Percentiles rank a stretch among this genome's conserved stretches.
phyloP scores from a whole-genome alignment of 495 filamentous ascomycete genomes.

The Aspergillus panamensis region DNA sequence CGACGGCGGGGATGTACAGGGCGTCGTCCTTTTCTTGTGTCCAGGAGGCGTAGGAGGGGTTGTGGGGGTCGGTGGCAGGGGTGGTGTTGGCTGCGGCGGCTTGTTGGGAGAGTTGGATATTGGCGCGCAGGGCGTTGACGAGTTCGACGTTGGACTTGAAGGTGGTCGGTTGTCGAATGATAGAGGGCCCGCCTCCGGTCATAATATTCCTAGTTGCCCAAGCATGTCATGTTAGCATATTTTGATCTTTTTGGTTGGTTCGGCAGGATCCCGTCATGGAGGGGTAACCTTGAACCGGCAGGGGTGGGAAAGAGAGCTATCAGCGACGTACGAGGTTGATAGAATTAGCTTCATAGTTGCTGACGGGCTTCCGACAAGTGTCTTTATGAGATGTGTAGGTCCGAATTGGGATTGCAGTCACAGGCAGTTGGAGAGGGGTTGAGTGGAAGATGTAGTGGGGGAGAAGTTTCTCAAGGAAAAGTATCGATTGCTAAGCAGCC shows the following conservation, averaged over 20 bases:
- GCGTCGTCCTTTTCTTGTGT: constrained; percentile 55
- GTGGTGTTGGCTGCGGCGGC: constrained; percentile 38
- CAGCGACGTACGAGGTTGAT: constrained; percentile 70
- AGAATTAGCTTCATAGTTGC: constrained; percentile 71
- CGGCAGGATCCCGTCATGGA: constrained; percentile 2
- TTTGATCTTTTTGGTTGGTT: constrained; percentile 19
- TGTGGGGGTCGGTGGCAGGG: constrained; percentile 25
- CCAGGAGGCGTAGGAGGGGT: constrained; percentile 56
- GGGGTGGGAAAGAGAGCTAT: not conserved
- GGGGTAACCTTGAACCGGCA: constrained; percentile 1
- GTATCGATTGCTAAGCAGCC: constrained; percentile 29
- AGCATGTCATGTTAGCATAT: not conserved
- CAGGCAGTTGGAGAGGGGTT: not conserved
- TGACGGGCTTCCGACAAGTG: not conserved
- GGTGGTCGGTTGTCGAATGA: constrained; percentile 68
- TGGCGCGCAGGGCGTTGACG: constrained; percentile 76
- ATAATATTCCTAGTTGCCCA: constrained; percentile 70
- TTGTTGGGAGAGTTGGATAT: constrained; percentile 70
- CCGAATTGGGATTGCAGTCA: too few relatives aligned
- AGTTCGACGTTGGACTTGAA: constrained; percentile 86
- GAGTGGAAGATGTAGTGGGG: constrained; percentile 3
- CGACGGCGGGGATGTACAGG: constrained; percentile 73
- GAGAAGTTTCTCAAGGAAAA: not conserved
- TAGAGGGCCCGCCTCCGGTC: constrained; percentile 64
- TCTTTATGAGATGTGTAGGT: not conserved